phyloP scores from a whole-genome alignment of 2,329 filamentous ascomycete genomes.

The Penicillium concentricum region DNA sequence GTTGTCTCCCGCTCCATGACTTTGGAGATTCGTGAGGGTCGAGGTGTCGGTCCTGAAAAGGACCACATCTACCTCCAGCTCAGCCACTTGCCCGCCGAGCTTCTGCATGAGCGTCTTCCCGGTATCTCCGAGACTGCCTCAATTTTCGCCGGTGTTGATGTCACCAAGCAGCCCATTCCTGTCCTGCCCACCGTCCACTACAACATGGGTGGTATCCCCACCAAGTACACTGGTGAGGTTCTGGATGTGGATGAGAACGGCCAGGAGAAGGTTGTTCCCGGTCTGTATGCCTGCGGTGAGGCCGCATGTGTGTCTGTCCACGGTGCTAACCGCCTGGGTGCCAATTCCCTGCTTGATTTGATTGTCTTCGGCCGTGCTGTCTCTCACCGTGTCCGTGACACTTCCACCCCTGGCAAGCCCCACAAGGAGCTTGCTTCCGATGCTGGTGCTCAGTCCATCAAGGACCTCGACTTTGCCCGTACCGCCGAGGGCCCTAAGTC shows the following conservation, averaged over 20 bases:
- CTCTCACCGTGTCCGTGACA: conserved; percentile 94
- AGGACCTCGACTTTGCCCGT: conserved; percentile 80
- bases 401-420: conserved; percentile 77
- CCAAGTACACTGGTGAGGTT: conserved; percentile 95
- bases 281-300: conserved; percentile 94
- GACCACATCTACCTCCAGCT: conserved; percentile 99
- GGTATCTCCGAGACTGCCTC: conserved; percentile 98
- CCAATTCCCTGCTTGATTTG: conserved; percentile 96
- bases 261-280: conserved; percentile 89
- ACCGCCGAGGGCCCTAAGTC: conserved; percentile 80
- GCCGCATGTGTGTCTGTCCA: conserved; percentile 97
- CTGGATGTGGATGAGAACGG: conserved; percentile 82
- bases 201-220: conserved; percentile 99
- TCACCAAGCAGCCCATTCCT: conserved; percentile 94
- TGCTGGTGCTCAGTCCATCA: conserved; percentile 83
- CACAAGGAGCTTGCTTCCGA: conserved; percentile 79
- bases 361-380: conserved; percentile 98
- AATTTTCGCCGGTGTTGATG: conserved; percentile 96
- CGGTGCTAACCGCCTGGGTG: conserved; percentile 94
- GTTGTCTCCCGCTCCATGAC: conserved; percentile 98
- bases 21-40: conserved; percentile 94
- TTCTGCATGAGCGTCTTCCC: conserved; percentile 92
- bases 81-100: conserved; percentile 86
- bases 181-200: conserved; percentile 97
- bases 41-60: conserved; percentile 94